Conservation (phyloP, 2,329 filamentous ascomycete genomes). For the Epichloe glyceriae region DNA sequence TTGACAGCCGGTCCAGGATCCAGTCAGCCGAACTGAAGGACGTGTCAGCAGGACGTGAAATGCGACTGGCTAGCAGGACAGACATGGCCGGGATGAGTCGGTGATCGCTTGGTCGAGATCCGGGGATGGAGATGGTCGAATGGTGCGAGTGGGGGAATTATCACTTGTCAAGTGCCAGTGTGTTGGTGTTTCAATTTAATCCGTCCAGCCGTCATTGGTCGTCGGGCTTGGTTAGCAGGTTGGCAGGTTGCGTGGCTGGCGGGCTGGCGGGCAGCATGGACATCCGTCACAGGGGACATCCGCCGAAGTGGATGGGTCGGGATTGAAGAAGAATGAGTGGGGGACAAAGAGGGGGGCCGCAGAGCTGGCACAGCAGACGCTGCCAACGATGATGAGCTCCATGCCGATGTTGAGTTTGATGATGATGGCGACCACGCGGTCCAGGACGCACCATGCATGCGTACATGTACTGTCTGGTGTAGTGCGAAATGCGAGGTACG, state of each 20-base stretch:
- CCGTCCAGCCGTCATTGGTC: too few relatives aligned
- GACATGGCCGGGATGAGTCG: constrained; percentile 13
- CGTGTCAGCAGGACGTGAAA: constrained; percentile 14
- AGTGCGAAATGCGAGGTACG: background rate
- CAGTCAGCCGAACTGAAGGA: constrained; percentile 6
- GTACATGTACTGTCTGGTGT: too few relatives aligned
- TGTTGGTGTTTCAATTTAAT: background rate
- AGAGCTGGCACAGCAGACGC: background rate
- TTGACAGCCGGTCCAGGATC: constrained; percentile 9
- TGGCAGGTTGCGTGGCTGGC: background rate
- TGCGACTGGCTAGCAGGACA: constrained; percentile 23
- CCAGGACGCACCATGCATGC: background rate
- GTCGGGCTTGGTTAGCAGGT: too few relatives aligned
- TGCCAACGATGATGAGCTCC: background rate
- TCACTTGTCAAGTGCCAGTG: constrained; percentile 2
- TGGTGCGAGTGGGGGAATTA: background rate
- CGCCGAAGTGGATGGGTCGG: background rate
- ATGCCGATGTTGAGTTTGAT: background rate
- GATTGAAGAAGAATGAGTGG: background rate
- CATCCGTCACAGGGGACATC: background rate
- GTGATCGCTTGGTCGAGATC: constrained; percentile 17
- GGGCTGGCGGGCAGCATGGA: background rate
- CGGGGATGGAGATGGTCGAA: constrained; percentile 8
- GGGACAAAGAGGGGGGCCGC: background rate
- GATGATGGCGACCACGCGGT: background rate